Conservation (phyloP, 139 green algal species). For the Closterium sp. region DNA sequence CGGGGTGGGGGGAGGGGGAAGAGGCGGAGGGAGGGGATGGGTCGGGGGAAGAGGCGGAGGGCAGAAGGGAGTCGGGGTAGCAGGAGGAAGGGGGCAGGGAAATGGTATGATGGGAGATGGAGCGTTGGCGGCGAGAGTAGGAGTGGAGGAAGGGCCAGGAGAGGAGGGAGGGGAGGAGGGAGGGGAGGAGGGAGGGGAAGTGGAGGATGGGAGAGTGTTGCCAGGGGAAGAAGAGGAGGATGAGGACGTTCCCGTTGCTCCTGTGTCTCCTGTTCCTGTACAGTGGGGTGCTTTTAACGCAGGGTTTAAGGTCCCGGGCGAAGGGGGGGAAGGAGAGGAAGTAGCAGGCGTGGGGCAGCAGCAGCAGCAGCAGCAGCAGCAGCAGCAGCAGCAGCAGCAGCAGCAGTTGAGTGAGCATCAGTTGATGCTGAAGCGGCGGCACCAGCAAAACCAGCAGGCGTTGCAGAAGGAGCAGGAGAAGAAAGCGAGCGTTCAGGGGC, state of each 20-base stretch:
- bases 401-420: background rate
- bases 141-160: background rate
- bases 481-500: background rate
- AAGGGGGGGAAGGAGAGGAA: background rate
- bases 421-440: background rate
- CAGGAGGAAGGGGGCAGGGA: background rate
- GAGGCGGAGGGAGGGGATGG: background rate
- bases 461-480: background rate
- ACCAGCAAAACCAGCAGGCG: background rate
- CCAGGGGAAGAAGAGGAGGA: background rate
- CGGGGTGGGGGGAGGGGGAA: background rate
- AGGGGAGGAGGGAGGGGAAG: background rate
- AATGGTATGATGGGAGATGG: background rate
- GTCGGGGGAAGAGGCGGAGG: background rate
- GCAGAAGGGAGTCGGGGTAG: no score
- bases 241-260: background rate
- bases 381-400: background rate
- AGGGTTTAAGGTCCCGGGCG: background rate
- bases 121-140: background rate
- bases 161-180: background rate
- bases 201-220: background rate
- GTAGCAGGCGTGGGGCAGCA: background rate
- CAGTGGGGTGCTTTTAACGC: background rate
- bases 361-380: background rate
- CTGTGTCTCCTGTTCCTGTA: background rate